Base-by-base conservation (phyloP, 2,329 filamentous ascomycete species). In the Fusarium sublunatum region DNA sequence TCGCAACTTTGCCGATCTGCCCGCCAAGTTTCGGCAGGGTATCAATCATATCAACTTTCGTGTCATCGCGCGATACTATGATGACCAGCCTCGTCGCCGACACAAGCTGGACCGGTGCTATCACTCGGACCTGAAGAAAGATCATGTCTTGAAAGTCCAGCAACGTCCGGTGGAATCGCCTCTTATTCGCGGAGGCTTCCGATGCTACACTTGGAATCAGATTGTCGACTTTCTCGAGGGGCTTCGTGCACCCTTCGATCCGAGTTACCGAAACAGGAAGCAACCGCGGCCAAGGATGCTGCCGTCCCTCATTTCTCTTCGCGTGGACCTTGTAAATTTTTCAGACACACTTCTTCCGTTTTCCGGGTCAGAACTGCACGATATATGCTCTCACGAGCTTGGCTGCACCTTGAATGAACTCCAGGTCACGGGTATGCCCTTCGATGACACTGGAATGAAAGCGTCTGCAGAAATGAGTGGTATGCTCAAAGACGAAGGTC, bases 261-360 rank as follows among this genome's bases (percentile, higher is more conserved):
- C 82, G 6, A 61, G 68, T 26, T 69, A 68, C 55, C 73, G 74
- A 40, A 68, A 72, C 67, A 77, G 74, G 61, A 72, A 70, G 42
- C 71, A 68, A 10, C 72, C 74, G 9, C 64, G 75, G 12, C 81
- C 80, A 15, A 75, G 78, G 32, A 77, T 86, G 10, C 68, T 86
- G 1, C 83, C 83, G 2, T 77, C 74, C 13, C 74, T 86, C 4
- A 73, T 77, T 25, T 76, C 75, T 15, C 71, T 86, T 36, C 80
- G 83, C 32, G 77, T 86, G 31, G 83, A 86, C 57, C 77, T 86
- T 15, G 81, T 86, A 65, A 86, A 85, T 62, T 86, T 85, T 42
- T 77, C 78, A 2, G 78, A 81, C 32, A 73, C 79, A 2, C 74
- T 80, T 26, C 70, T 84, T 31, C 77, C 77, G 3, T 80, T 76